Base-by-base conservation (phyloP, 257 asterid species). In the Solanum chiquidenum region DNA sequence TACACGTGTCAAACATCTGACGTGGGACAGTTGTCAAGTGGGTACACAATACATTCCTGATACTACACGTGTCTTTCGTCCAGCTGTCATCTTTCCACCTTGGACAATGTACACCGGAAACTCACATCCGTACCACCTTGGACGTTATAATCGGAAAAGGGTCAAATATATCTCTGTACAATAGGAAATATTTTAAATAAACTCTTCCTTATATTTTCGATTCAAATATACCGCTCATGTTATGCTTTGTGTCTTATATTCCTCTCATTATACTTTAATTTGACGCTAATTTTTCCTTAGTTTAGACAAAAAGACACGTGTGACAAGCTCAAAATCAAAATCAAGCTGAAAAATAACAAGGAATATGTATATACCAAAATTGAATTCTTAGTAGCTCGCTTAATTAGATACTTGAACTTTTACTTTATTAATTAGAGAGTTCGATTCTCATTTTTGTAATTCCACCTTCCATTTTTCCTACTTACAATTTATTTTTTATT, bases 21-120 rank as follows among this genome's bases (percentile, higher is more conserved):
- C 16, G 20, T 84, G 83, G 72, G 9, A 62, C 88, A 91, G 91
- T 58, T 91, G 87, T 88, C 90, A 77, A 49, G 20, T 29, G 20
- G 85, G 20, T 21, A 27, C 20, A 46, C 64, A 77, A 14, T 16
- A 44, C 66, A 11, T 66, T 62, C 58, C 79, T 6, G 25, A 33
- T 14, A 62, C 55, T 34, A 38, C 88, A 89, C 69, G 69, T 82
- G 86, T 49, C 13, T 77, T 75, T 87, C 44, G 71, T 86, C 88
- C 87, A 87, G 29, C 25, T 10, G 55, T 27, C 68, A 71, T 40
- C 46, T 12, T 27, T 16, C 75, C 23, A 64, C 8, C 71, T 68
- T 42, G 16, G 25, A 77, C 84, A 77, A 42, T 23, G 35, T 76
- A 75, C 31, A 25, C 37, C 27, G 27, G 14, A 79, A 27, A 9